A percentile compares a stretch with the other conserved stretches of the same genome.
Evolutionary conservation across 2,329 filamentous ascomycete species (phyloP).

Genomic region (Gremmenia infestans): DNA sequence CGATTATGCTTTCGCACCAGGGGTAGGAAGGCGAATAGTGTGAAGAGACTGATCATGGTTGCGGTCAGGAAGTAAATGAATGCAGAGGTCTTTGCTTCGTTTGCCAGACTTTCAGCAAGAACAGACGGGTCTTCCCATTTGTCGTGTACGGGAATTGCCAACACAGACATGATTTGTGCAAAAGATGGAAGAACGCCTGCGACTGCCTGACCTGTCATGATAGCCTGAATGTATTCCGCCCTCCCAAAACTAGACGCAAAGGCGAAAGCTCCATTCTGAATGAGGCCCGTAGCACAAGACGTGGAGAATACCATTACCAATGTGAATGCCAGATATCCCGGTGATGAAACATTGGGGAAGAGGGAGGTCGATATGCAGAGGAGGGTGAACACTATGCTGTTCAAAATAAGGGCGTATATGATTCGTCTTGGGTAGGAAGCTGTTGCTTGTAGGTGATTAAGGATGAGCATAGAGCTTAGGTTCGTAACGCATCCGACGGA

Average conservation of each 20-base stretch:
- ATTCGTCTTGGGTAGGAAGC: slow-evolving; percentile 90
- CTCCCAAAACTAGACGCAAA: slow-evolving; percentile 82
- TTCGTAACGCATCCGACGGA: slow-evolving; percentile 84
- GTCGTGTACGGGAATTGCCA: slow-evolving; percentile 53
- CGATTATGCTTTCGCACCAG: slow-evolving; percentile 58
- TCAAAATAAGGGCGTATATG: slow-evolving; percentile 68
- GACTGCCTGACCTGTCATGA: slow-evolving; percentile 92
- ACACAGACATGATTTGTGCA: slow-evolving; percentile 79
- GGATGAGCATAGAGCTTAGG: slow-evolving; percentile 66
- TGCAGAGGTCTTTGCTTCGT: slow-evolving; percentile 61
- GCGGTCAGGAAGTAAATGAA: slow-evolving; percentile 91
- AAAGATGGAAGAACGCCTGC: slow-evolving; percentile 86
- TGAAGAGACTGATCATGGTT: slow-evolving; percentile 64
- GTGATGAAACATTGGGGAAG: slow-evolving; percentile 57
- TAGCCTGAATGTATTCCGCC: slow-evolving; percentile 87
- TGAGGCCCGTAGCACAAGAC: slow-evolving; percentile 74
- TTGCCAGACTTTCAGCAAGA: slow-evolving; percentile 29
- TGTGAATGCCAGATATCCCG: slow-evolving; percentile 72
- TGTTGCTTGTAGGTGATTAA: slow-evolving; percentile 73
- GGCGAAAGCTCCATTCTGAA: slow-evolving; percentile 92
- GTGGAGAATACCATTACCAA: slow-evolving; percentile 77
- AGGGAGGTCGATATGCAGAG: slow-evolving; percentile 74
- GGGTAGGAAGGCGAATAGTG: slow-evolving; percentile 69
- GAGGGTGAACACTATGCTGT: slow-evolving; percentile 69
- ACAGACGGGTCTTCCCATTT: slow-evolving; percentile 23